Conservation (phyloP, 495 filamentous ascomycete species). For the Aspergillus carlsbadensis region DNA sequence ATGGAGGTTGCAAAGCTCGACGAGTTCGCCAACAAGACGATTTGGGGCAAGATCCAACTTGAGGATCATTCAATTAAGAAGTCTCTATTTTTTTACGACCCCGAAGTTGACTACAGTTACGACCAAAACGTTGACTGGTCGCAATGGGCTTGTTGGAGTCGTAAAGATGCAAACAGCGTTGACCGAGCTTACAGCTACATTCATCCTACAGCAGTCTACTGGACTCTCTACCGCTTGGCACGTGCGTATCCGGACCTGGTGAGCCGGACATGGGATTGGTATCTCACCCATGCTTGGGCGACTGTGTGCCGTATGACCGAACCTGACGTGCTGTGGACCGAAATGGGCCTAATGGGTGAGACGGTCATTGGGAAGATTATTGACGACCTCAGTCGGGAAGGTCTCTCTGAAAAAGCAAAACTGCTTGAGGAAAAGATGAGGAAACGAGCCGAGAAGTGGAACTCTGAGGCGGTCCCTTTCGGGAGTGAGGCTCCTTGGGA, state of each 20-base stretch:
- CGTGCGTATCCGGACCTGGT: constrained; percentile 36
- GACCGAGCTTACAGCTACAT: constrained; percentile 54
- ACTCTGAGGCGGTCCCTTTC: constrained; percentile 41
- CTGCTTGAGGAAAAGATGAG: constrained; percentile 39
- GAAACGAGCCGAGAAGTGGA: constrained; percentile 42
- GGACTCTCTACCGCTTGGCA: constrained; percentile 50
- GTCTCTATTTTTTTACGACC: constrained; percentile 53
- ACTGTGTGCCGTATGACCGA: constrained; percentile 20
- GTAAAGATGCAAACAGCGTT: constrained; percentile 34
- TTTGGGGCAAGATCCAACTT: constrained; percentile 42
- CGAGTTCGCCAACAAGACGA: constrained; percentile 39
- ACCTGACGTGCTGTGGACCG: constrained; percentile 18
- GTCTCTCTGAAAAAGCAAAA: constrained; percentile 31
- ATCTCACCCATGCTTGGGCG: constrained; percentile 44
- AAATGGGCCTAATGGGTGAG: constrained; percentile 53
- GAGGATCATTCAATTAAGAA: constrained; percentile 43
- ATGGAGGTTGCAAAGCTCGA: constrained; percentile 47
- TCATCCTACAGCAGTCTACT: constrained; percentile 48
- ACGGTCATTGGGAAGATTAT: constrained; percentile 49
- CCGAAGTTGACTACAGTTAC: constrained; percentile 32
- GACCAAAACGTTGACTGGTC: constrained; percentile 33
- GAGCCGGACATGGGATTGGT: constrained; percentile 47
- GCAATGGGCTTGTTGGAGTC: constrained; percentile 43
- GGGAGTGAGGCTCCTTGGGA: constrained; percentile 59
- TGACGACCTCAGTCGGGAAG: constrained; percentile 41